Percentiles rank a stretch among this genome's conserved stretches.
Evolutionary conservation across 192 early-diverging fungal species (phyloP).

Genomic region (Linnemannia schmuckeri): DNA sequence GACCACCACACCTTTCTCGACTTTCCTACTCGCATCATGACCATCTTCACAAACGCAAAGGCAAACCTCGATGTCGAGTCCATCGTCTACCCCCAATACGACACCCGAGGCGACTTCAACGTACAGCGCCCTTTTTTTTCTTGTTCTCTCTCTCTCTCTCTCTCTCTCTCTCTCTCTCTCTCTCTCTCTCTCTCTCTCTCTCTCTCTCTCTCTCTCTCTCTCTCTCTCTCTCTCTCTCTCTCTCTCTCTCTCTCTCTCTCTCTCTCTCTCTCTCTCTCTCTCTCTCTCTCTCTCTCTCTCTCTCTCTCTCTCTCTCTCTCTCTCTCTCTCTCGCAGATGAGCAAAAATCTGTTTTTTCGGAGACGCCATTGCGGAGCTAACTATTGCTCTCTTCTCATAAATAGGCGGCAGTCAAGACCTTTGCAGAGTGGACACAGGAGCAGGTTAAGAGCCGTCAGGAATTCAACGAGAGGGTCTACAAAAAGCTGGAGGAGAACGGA

Average conservation of each 20-base stretch:
- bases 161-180: no score
- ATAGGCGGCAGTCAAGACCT: slow-evolving; percentile 58
- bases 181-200: no score
- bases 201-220: no score
- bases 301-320: no score
- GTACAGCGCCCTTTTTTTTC: neutral
- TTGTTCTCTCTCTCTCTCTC: no score
- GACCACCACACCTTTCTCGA: slow-evolving; percentile 61
- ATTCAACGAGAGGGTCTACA: slow-evolving; percentile 23
- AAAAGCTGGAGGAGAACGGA: neutral
- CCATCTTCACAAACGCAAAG: slow-evolving; percentile 58
- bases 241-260: no score
- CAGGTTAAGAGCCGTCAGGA: slow-evolving; percentile 50
- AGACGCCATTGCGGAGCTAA: neutral
- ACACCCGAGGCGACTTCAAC: slow-evolving; percentile 67
- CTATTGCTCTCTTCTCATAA: neutral
- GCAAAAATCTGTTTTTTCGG: neutral
- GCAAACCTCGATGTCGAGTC: slow-evolving; percentile 58
- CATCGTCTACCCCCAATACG: slow-evolving; percentile 68
- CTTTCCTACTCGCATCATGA: slow-evolving; percentile 65
- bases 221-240: no score
- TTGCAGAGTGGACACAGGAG: slow-evolving; percentile 64
- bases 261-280: no score
- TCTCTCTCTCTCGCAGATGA: neutral
- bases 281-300: no score